phyloP scores from a whole-genome alignment of 2,329 filamentous ascomycete species.

The Curvularia verruculosa region DNA sequence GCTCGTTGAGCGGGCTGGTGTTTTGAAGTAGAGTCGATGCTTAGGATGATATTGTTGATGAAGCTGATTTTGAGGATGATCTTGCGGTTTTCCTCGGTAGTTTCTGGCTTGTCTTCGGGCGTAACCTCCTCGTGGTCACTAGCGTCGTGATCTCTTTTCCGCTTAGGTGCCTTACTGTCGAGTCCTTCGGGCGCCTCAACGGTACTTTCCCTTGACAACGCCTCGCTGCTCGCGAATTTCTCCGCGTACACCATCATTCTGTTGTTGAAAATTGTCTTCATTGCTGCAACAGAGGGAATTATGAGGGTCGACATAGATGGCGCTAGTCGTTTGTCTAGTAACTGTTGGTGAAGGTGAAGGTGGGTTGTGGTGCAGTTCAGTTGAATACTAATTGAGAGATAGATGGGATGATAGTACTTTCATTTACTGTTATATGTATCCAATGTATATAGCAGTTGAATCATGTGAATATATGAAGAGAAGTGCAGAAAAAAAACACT shows the following conservation, averaged over 20 bases:
- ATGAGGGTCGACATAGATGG: not conserved
- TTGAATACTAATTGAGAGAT: too few species aligned
- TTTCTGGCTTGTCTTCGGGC: too few species aligned
- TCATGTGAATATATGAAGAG: not conserved
- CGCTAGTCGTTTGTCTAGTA: not conserved
- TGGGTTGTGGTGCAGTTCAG: not conserved
- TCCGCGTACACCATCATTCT: not conserved
- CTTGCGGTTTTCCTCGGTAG: not conserved
- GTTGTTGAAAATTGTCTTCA: not conserved
- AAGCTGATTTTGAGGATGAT: not conserved
- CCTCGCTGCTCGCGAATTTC: not conserved
- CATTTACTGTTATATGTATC: not conserved
- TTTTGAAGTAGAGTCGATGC: not conserved
- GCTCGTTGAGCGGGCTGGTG: not conserved
- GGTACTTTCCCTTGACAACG: not conserved
- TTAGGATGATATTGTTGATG: not conserved
- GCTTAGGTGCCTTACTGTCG: not conserved
- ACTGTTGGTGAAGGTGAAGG: not conserved
- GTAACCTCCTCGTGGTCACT: not conserved
- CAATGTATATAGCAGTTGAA: too few species aligned
- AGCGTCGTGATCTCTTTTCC: not conserved
- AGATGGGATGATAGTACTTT: not conserved
- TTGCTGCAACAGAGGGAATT: not conserved
- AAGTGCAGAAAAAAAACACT: not conserved
- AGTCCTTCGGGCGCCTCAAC: not conserved